Base-by-base conservation (phyloP, 2,329 filamentous ascomycete genomes). In the Nemania sp. region DNA sequence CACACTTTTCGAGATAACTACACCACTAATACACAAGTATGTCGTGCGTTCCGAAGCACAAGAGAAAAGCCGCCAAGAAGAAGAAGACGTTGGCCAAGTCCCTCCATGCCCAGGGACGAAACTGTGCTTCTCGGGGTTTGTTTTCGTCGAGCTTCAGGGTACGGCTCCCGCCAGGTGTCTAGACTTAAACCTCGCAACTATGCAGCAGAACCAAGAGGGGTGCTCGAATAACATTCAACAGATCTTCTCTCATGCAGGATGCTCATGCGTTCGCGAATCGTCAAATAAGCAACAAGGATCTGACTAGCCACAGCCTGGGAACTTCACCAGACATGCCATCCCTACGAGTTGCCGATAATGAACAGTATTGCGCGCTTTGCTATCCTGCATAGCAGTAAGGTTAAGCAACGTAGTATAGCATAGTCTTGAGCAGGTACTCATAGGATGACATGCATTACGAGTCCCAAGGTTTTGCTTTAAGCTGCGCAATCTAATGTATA, bases 111-210 rank as follows among this genome's bases (percentile, higher is more conserved):
- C 20, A 40, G 17, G 11, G 42, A 25, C 39, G 32, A 17, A 43
- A 37, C 17, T 47, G n/a, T 40, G 11, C 39, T 32, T 50, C 18
- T 45, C 55, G 49, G 53, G 40, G 17, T 60, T 60, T 63, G 53
- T 6, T 54, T 18, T 48, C 11, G 32, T 49, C 15, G 35, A 48
- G 13, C 47, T n/a, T 47, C 29, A 10, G 54, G 37, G 20, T 15
- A 56, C 49, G 42, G 11, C 57, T 45, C 43, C 21, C 12, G 43
- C 50, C 40, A 32, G 32, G 54, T 20, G 37, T 50, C 43, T 40
- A 18, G 29, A 47, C 37, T 42, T 37, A 11, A 42, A 12, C 48
- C 46, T 56, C 53, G 53, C 49, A 42, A 17, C 53, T 42, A 49
- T 47, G 34, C 49, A 57, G 35, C 48, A 45, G 21, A 39, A n/a